A percentile compares a stretch with the other conserved stretches of the same genome.
Evolutionary conservation across 768 basidiomycete species (phyloP).

Genomic region (Tricholoma hemisulphureum): DNA sequence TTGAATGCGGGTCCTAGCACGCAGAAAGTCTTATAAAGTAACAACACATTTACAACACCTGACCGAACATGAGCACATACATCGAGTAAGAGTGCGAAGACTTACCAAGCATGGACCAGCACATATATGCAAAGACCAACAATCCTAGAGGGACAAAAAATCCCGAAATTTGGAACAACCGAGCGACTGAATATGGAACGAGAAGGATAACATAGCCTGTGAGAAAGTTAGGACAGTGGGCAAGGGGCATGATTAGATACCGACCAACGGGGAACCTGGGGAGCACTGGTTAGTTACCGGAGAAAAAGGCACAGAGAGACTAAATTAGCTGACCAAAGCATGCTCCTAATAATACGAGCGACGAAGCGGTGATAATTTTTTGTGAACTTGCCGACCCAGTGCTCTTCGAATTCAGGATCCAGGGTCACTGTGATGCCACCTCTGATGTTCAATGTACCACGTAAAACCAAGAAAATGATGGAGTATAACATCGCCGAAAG

Average conservation of each 20-base stretch:
- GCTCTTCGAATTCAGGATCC: constrained; percentile 44
- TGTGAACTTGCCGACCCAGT: constrained; percentile 35
- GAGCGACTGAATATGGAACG: constrained; percentile 55
- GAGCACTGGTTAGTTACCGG: constrained; percentile 6
- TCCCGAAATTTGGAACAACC: constrained; percentile 48
- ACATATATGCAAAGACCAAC: constrained; percentile 45
- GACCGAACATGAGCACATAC: not conserved
- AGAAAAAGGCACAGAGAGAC: constrained; percentile 1
- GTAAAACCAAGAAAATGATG: constrained; percentile 60
- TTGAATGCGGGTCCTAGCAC: constrained; percentile 56
- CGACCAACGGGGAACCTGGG: constrained; percentile 60
- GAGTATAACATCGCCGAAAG: constrained; percentile 58
- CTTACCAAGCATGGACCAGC: constrained; percentile 56
- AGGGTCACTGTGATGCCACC: constrained; percentile 51
- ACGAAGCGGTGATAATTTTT: constrained; percentile 63
- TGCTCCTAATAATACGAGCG: constrained; percentile 57
- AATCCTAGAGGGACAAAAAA: constrained; percentile 44
- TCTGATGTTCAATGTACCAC: constrained; percentile 52
- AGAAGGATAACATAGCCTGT: constrained; percentile 60
- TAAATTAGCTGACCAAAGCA: constrained; percentile 58
- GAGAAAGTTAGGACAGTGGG: not conserved
- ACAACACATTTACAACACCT: constrained; percentile 64
- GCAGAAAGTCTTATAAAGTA: constrained; percentile 70
- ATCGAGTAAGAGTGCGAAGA: not conserved
- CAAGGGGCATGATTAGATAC: constrained; percentile 11